Conservation (phyloP, 1,284 basidiomycete genomes). For the Moesziomyces sp. region DNA sequence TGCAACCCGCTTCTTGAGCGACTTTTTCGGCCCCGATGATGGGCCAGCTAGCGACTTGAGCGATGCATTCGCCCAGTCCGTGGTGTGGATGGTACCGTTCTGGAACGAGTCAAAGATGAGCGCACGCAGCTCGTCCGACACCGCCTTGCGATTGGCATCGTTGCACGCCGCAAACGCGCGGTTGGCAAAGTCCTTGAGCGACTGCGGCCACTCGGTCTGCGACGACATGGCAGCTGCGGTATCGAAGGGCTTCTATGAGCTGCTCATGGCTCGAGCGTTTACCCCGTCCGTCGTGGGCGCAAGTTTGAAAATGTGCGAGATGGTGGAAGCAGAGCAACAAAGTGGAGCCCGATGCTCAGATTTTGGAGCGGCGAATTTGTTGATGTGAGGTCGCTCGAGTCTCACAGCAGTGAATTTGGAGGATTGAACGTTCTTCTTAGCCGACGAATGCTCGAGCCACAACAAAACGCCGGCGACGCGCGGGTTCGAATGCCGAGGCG, state of each 20-base stretch:
- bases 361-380: too few species aligned
- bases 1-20: conserved; percentile 42
- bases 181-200: conserved; percentile 62
- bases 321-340: too few species aligned
- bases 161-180: conserved; percentile 64
- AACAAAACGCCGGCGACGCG: too few species aligned
- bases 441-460: too few species aligned
- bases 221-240: conserved; percentile 25
- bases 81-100: conserved; percentile 83
- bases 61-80: conserved; percentile 84
- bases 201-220: conserved; percentile 56
- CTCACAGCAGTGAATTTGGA: too few species aligned
- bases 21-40: conserved; percentile 14
- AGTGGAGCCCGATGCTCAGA: too few species aligned
- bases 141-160: conserved; percentile 67
- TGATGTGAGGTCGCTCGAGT: too few species aligned
- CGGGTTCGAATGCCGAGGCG: conserved; percentile 2
- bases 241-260: too few species aligned
- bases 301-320: too few species aligned
- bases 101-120: conserved; percentile 69
- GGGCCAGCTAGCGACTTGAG: conserved; percentile 76
- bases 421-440: too few species aligned
- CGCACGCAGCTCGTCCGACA: conserved; percentile 69
- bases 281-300: too few species aligned
- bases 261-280: too few species aligned